These are phyloP conservation scores for Globisporangium viniferum DNA, from an alignment of 352 stramenopile species.

Conservation along the genomic window DNA sequence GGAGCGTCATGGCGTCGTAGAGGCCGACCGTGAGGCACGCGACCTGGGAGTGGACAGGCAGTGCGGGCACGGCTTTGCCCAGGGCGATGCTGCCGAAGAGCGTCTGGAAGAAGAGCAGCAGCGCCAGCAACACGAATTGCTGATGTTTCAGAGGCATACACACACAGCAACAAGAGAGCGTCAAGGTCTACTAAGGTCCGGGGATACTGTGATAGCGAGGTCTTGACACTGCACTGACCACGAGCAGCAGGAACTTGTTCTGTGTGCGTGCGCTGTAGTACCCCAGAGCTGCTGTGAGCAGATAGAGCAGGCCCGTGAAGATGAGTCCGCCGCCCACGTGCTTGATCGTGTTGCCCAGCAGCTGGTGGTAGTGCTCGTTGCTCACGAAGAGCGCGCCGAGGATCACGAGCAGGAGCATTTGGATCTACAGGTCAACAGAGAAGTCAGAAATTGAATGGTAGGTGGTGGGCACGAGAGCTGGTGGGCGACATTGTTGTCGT, in stretches of 20 bases:
- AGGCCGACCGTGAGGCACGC: constrained; percentile 59
- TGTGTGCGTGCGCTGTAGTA: constrained; percentile 54
- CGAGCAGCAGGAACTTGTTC: constrained; percentile 76
- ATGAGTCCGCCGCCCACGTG: constrained; percentile 64
- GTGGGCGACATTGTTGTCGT: too few species aligned
- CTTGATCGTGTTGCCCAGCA: constrained; percentile 47
- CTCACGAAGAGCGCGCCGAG: constrained; percentile 45
- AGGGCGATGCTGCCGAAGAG: constrained; percentile 59
- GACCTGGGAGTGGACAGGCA: constrained; percentile 37
- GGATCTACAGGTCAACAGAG: constrained; percentile 21
- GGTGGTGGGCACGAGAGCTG: too few species aligned
- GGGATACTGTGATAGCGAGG: too few species aligned
- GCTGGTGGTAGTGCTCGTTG: constrained; percentile 61
- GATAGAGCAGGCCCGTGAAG: constrained; percentile 60
- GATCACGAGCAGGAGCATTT: constrained; percentile 50
- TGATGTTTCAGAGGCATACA: constrained; percentile 11
- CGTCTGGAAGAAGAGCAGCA: constrained; percentile 59
- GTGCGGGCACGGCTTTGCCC: constrained; percentile 24
- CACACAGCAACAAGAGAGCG: background rate
- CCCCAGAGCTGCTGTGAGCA: constrained; percentile 38
- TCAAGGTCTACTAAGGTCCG: background rate
- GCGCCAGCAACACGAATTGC: constrained; percentile 39
- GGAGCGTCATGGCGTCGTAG: constrained; percentile 38
- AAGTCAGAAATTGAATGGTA: too few species aligned
- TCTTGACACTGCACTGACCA: constrained; percentile 21